Evolutionary conservation across 345 rosid species (phyloP), one percentile per base, ranked within the genome.

Genomic region (Eucalyptus pumila): DNA sequence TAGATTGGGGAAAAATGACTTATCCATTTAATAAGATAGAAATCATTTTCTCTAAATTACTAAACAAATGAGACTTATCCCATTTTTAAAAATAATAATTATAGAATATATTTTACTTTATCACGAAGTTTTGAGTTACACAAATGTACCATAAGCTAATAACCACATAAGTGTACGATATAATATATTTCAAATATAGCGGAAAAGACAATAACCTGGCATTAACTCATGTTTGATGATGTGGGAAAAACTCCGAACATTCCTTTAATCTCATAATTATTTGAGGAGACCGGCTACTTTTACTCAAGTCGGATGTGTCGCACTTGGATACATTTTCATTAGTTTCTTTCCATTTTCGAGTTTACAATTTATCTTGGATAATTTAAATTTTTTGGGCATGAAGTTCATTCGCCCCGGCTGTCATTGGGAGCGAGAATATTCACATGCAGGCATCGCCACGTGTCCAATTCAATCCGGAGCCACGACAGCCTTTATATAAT

Each of bases 101-200:
- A 27, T 1, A 5, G 4, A 60, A 60, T 27, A 60, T 60, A 60
- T 60, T 60, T 60, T 6, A 21, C 5, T 60, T 60, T 60, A 27
- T 0, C 2, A 6, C 0, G 0, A 60, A 27, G 8, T 6, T 27
- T 27, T 27, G 8, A 60, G 8, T 60, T 5, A 5, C 13, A 27
- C 15, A 27, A 60, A 23, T 30, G 8, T 6, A 6, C 8, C 32
- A 27, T 60, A 27, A 12, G 69, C 34, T 27, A 27, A 30, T 27
- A 60, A 60, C 2, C 34, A 6, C 34, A 12, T 60, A 27, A 5
- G 12, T 1, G 34, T 60, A 60, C 6, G 14, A 60, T 60, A 27
- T 6, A 27, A 27, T 6, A 27, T 27, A 1, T 60, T 60, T 60
- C 69, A 27, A 60, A 60, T 60, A 60, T 60, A 60, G 34, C 1